Conservation (phyloP, 2,329 filamentous ascomycete species). For the Gnomoniopsis smithogilvyi region DNA sequence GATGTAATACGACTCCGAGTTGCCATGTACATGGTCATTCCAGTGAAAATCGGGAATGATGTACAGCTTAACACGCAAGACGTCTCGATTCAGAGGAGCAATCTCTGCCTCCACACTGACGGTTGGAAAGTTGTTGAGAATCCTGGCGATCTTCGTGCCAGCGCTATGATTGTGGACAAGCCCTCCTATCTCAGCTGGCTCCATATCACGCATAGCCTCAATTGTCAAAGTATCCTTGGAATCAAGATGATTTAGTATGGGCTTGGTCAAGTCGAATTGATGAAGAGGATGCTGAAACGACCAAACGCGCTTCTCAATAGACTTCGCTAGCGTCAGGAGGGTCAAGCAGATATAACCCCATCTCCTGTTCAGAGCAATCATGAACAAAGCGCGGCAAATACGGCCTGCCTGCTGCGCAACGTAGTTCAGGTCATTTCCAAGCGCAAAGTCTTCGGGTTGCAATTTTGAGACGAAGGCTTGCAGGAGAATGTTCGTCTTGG, state of each 20-base stretch:
- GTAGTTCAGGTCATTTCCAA: constrained; percentile 89
- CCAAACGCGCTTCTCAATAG: constrained; percentile 95
- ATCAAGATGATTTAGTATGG: constrained; percentile 81
- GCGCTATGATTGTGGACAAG: constrained; percentile 89
- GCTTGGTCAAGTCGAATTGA: constrained; percentile 86
- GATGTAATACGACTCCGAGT: constrained; percentile 94
- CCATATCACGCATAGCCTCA: constrained; percentile 89
- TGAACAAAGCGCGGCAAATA: constrained; percentile 92
- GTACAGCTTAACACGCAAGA: constrained; percentile 83
- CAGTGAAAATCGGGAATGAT: constrained; percentile 88
- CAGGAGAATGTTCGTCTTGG: constrained; percentile 92
- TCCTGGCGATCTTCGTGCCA: constrained; percentile 74
- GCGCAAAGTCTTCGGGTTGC: constrained; percentile 87
- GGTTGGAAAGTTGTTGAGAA: constrained; percentile 90
- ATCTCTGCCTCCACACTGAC: constrained; percentile 90
- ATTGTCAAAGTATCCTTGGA: constrained; percentile 74
- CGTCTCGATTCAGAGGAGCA: constrained; percentile 90
- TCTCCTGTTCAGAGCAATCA: constrained; percentile 91
- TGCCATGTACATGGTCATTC: constrained; percentile 92
- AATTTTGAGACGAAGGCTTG: constrained; percentile 91
- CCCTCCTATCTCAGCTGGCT: constrained; percentile 81
- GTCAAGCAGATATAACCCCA: constrained; percentile 97
- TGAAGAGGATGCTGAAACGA: constrained; percentile 91
- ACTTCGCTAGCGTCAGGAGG: constrained; percentile 87
- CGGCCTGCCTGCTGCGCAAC: constrained; percentile 93